A percentile compares a stretch with the other conserved stretches of the same genome.
Conservation (phyloP, 2,329 filamentous ascomycete genomes). For the Colletotrichum tropicicola region DNA sequence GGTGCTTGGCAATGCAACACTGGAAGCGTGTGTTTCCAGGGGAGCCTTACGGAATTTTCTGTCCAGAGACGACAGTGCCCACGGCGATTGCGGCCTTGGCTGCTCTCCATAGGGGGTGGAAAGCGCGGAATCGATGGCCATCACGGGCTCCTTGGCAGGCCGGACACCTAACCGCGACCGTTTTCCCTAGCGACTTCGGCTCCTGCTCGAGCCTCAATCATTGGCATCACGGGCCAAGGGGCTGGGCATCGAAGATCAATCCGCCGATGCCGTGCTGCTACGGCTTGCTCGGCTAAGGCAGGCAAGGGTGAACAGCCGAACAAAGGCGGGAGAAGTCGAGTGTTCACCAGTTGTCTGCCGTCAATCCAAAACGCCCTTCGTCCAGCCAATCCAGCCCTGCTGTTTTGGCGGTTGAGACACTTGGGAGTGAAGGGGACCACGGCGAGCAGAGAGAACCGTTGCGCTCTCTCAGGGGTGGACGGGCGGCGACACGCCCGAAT, state of each 20-base stretch:
- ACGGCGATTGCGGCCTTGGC: conserved; percentile 14
- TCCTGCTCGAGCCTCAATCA: conserved; percentile 20
- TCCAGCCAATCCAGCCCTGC: not conserved
- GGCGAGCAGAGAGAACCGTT: too few relatives aligned
- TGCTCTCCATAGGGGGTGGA: not conserved
- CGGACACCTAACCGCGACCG: not conserved
- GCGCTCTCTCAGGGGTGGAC: not conserved
- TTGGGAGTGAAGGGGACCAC: not conserved
- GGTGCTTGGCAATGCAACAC: conserved; percentile 14
- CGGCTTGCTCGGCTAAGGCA: conserved; percentile 3
- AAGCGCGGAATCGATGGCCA: not conserved
- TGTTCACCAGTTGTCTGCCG: not conserved
- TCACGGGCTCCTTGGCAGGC: not conserved
- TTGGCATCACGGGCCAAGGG: conserved; percentile 26
- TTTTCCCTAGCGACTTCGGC: not conserved
- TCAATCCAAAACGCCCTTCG: not conserved
- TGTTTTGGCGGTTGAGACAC: not conserved
- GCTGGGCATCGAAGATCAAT: conserved; percentile 17
- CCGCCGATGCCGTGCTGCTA: not conserved
- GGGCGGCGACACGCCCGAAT: not conserved
- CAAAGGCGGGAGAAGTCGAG: not conserved
- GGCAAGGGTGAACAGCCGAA: not conserved
- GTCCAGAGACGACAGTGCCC: not conserved
- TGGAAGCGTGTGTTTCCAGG: not conserved
- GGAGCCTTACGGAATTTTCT: too few relatives aligned